A percentile compares a stretch with the other conserved stretches of the same genome.
Conservation (phyloP, 2,329 filamentous ascomycete genomes). For the Biscogniauxia sp. region DNA sequence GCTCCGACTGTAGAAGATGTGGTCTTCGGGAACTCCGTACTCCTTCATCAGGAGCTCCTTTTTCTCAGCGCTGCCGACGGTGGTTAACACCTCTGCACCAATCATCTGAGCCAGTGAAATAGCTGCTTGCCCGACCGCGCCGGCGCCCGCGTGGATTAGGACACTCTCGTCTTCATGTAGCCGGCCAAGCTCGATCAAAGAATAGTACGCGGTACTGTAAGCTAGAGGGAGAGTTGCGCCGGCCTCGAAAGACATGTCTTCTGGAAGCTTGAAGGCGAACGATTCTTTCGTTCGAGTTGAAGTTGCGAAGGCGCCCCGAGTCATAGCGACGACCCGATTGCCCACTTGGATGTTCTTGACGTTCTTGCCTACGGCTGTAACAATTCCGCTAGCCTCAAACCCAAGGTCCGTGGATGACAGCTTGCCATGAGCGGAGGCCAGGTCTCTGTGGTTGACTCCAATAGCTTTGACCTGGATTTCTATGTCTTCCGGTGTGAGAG, state of each 20-base stretch:
- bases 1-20: constrained; percentile 30
- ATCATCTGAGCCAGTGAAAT: constrained; percentile 30
- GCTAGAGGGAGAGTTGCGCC: constrained; percentile 28
- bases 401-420: constrained; percentile 25
- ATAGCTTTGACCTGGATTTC: constrained; percentile 30
- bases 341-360: constrained; percentile 28
- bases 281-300: constrained; percentile 25
- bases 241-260: constrained; percentile 27
- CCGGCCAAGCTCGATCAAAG: constrained; percentile 26
- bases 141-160: constrained; percentile 29
- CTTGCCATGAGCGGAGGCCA: constrained; percentile 29
- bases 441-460: constrained; percentile 30
- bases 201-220: constrained; percentile 29
- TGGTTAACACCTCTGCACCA: constrained; percentile 28
- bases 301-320: constrained; percentile 35
- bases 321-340: constrained; percentile 36
- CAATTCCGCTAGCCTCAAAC: constrained; percentile 28
- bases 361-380: constrained; percentile 24
- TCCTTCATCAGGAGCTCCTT: constrained; percentile 30
- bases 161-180: constrained; percentile 27
- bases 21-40: constrained; percentile 24
- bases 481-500: constrained; percentile 35
- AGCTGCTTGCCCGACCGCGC: constrained; percentile 31
- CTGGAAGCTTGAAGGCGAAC: constrained; percentile 30
- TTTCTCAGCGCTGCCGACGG: constrained; percentile 27